Base-by-base conservation (phyloP, 306 rosid genomes). In the Sicyos edulis region DNA sequence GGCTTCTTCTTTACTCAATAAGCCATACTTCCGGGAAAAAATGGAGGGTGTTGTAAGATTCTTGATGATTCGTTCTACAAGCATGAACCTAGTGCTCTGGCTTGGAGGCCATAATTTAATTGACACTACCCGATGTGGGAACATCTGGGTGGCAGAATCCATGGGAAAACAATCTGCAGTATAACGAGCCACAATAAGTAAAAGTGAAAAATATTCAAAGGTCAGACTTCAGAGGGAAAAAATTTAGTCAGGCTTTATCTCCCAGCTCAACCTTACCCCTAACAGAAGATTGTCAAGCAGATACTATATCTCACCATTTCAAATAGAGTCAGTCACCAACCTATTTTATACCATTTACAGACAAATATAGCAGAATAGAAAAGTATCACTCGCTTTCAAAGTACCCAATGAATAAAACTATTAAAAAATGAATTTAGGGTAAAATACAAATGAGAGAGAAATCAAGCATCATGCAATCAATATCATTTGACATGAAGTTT, bases 21-120 rank as follows among this genome's bases (percentile, higher is more conserved):
- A 81, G 20, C 88, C 93, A 79, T 86, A 86, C 77, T 85, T 88
- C 62, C 88, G 79, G 17, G 93, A 85, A 81, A 88, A 88, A 79
- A 86, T 80, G 69, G 93, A 88, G 8, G 90, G 90, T 55, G 88
- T 86, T 9, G 82, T 82, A 14, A 88, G 86, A 60, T 86, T 88
- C 77, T 82, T 88, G 50, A 79, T 79, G 88, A 88, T 82, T 50
- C 90, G 80, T 54, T 86, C 87, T 0, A 79, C 80, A 71, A 85
- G 88, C 88, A 79, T 82, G 59, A 82, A 64, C 85, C 90, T 84
- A 16, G 93, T 86, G 78, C 90, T 81, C 87, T 84, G 90, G 82
- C 90, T 85, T 47, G 88, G 93, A 2, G 93, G 93, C 90, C 88
- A 88, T 52, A 88, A 84, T 74, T 86, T 88, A 50, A 82, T 86